Evolutionary conservation across 257 asterid species (phyloP).

Genomic region (Solanum pimpinellifolium): DNA sequence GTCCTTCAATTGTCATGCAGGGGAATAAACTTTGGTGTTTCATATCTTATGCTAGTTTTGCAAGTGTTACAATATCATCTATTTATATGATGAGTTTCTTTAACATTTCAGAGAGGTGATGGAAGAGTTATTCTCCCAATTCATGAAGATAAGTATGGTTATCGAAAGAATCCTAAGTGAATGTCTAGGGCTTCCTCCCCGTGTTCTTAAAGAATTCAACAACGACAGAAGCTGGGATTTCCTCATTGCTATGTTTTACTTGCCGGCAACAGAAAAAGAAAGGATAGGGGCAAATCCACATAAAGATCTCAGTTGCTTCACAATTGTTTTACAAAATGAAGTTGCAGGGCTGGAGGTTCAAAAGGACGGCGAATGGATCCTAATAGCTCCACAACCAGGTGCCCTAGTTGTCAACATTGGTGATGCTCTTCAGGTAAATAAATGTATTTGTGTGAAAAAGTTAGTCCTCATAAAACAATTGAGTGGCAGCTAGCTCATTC

Average conservation of each 20-base stretch:
- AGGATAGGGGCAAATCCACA: conserved; percentile 25
- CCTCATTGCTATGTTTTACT: conserved; percentile 35
- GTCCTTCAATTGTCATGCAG: background rate
- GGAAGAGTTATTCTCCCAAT: conserved; percentile 34
- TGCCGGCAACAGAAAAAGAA: conserved; percentile 28
- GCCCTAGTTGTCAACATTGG: conserved; percentile 32
- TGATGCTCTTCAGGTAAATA: conserved; percentile 32
- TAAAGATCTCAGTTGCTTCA: conserved; percentile 33
- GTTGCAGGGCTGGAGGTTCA: conserved; percentile 44
- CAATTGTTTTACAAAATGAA: conserved; percentile 43
- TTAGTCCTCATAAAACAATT: background rate
- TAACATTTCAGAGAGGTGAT: conserved; percentile 18
- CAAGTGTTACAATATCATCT: background rate
- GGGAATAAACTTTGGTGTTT: background rate
- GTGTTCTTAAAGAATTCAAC: conserved; percentile 35
- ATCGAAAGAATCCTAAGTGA: conserved; percentile 41
- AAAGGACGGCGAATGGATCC: conserved; percentile 32
- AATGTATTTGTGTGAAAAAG: background rate
- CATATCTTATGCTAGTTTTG: background rate
- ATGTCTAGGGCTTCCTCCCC: conserved; percentile 38
- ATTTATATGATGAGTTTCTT: background rate
- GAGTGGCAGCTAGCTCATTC: background rate
- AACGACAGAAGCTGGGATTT: conserved; percentile 47
- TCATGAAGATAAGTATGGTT: conserved; percentile 19
- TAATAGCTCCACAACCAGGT: conserved; percentile 17